Conservation (phyloP, 768 basidiomycete genomes). For the Podaxis pistillaris region DNA sequence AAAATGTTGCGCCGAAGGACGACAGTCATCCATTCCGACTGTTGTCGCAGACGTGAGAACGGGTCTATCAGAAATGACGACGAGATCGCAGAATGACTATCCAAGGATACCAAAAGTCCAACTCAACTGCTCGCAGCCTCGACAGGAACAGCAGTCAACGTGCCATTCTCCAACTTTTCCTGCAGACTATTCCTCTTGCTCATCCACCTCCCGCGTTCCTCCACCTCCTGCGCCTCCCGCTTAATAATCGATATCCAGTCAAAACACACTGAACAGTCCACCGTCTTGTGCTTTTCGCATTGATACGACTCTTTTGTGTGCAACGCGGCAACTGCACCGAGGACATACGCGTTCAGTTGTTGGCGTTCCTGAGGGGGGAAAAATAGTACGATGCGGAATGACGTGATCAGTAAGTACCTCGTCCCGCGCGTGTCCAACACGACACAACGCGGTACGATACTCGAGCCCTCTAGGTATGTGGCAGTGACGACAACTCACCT, state of each 20-base stretch:
- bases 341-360: constrained; percentile 13
- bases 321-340: constrained; percentile 13
- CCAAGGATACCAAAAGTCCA: not conserved
- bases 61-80: not conserved
- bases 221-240: constrained; percentile 22
- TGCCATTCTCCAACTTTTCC: constrained; percentile 8
- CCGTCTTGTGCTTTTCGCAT: constrained; percentile 26
- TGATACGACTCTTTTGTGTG: constrained; percentile 19
- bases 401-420: not conserved
- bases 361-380: constrained; percentile 14
- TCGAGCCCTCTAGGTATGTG: no score
- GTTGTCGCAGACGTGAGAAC: not conserved
- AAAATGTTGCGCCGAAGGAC: not conserved
- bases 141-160: not conserved
- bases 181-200: constrained; percentile 19
- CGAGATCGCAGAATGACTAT: not conserved
- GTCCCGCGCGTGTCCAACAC: no score
- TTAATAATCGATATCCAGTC: constrained; percentile 33
- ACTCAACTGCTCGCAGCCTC: not conserved
- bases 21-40: not conserved
- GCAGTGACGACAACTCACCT: constrained; percentile 8
- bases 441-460: no score
- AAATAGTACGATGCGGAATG: not conserved
- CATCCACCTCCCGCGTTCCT: constrained; percentile 25
- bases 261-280: constrained; percentile 33